These are phyloP conservation scores for Daedalea quercina DNA, from an alignment of 768 basidiomycete species.

Conservation along the genomic window DNA sequence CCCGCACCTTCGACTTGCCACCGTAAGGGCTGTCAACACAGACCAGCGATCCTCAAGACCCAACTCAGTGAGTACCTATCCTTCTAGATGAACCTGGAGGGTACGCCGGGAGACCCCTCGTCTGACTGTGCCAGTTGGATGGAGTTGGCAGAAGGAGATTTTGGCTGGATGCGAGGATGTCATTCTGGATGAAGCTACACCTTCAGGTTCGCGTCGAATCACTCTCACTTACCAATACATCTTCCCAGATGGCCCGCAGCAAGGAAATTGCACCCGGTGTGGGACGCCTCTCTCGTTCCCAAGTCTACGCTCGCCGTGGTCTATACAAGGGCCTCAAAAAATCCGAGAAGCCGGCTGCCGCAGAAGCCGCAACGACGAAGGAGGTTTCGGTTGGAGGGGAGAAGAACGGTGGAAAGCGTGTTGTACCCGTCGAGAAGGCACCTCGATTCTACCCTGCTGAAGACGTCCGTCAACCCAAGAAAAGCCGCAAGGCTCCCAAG, in stretches of 20 bases:
- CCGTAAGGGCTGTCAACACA: slow-evolving; percentile 17
- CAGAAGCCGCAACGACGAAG: slow-evolving; percentile 53
- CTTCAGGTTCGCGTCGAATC: slow-evolving; percentile 1
- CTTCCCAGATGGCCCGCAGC: slow-evolving; percentile 74
- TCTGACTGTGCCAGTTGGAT: slow-evolving; percentile 9
- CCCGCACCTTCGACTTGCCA: slow-evolving; percentile 17
- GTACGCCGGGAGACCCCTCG: slow-evolving; percentile 8
- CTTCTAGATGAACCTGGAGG: slow-evolving; percentile 13
- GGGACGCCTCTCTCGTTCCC: slow-evolving; percentile 78
- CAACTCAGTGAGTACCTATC: slow-evolving; percentile 33
- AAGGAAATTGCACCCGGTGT: slow-evolving; percentile 79
- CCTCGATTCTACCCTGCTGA: slow-evolving; percentile 93
- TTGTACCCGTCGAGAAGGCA: slow-evolving; percentile 80
- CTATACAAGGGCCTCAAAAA: slow-evolving; percentile 85
- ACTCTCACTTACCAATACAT: slow-evolving; percentile 11
- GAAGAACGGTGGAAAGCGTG: slow-evolving; percentile 86
- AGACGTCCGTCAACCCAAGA: slow-evolving; percentile 87
- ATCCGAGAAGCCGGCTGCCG: slow-evolving; percentile 54
- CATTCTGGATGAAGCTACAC: slow-evolving; percentile 28
- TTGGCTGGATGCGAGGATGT: slow-evolving; percentile 24
- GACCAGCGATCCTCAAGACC: slow-evolving; percentile 32
- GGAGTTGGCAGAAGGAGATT: slow-evolving; percentile 8
- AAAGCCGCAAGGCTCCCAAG: slow-evolving; percentile 82
- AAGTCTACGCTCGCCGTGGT: slow-evolving; percentile 73
- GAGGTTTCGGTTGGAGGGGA: slow-evolving; percentile 84